A percentile compares a stretch with the other conserved stretches of the same genome.
These are phyloP conservation scores for Trichoderma semiorbis DNA, from an alignment of 2,329 filamentous ascomycete species.

Conservation along the genomic window DNA sequence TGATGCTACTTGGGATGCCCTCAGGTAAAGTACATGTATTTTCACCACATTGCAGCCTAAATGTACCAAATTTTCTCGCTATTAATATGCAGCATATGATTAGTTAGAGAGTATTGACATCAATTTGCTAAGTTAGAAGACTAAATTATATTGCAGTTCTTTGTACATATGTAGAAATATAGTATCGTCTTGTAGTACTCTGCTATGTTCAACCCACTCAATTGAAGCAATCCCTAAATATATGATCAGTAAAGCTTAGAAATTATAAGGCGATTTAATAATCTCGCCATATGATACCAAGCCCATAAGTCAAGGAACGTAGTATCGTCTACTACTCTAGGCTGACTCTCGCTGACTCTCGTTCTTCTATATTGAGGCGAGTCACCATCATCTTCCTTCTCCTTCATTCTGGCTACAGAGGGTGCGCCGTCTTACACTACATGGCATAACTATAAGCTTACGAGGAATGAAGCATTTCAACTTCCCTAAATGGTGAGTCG, in stretches of 20 bases:
- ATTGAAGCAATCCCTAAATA: background rate
- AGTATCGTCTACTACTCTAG: background rate
- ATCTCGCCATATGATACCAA: background rate
- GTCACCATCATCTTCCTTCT: background rate
- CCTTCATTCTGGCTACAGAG: background rate
- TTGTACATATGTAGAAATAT: background rate
- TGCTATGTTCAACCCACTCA: background rate
- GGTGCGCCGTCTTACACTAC: background rate
- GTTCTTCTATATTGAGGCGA: background rate
- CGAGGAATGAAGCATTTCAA: background rate
- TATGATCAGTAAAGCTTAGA: background rate
- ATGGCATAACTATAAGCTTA: background rate
- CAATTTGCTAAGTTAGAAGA: background rate
- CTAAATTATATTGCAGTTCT: background rate
- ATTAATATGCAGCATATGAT: fast-evolving
- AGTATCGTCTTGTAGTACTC: background rate
- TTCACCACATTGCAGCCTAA: background rate
- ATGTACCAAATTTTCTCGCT: background rate
- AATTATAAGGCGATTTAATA: background rate
- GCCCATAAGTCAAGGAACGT: no score
- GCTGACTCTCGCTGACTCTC: background rate
- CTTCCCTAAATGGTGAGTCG: background rate
- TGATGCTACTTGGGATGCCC: background rate
- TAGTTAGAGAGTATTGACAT: background rate
- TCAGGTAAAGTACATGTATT: background rate